Evolutionary conservation across 2,329 filamentous ascomycete species (phyloP).

Genomic region (Laburnicola sp.): DNA sequence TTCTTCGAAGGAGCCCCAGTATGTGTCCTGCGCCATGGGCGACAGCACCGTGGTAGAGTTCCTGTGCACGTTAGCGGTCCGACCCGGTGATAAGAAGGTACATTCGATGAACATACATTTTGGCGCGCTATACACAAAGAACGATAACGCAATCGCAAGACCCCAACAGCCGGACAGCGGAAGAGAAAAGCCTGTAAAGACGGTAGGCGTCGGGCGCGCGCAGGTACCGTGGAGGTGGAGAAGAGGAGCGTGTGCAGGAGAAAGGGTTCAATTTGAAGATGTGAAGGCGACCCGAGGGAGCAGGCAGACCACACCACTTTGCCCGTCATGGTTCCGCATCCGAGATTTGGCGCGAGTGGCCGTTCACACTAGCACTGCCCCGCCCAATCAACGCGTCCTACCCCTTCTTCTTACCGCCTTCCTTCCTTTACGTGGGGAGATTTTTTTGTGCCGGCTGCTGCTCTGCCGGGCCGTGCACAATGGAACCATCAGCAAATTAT

Average conservation of each 20-base stretch:
- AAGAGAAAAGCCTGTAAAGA: constrained; percentile 20
- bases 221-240: constrained; percentile 22
- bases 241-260: constrained; percentile 26
- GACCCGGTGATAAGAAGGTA: constrained; percentile 14
- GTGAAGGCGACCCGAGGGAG: constrained; percentile 27
- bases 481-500: constrained; percentile 4
- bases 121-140: constrained; percentile 21
- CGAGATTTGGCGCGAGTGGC: constrained; percentile 14
- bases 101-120: constrained; percentile 26
- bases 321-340: constrained; percentile 26
- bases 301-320: constrained; percentile 30
- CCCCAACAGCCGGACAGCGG: background rate
- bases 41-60: constrained; percentile 42
- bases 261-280: constrained; percentile 35
- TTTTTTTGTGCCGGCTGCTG: constrained; percentile 11
- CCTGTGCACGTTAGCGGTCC: constrained; percentile 33
- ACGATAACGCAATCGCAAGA: background rate
- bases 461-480: constrained; percentile 9
- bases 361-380: background rate
- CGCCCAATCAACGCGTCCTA: constrained; percentile 10
- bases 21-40: constrained; percentile 56
- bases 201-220: constrained; percentile 12
- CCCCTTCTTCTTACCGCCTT: too few species aligned
- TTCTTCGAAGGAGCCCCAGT: constrained; percentile 68
- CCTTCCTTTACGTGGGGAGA: constrained; percentile 14